Base-by-base conservation (phyloP, 169 alveolate genomes). In the Cryptosporidium sp. region DNA sequence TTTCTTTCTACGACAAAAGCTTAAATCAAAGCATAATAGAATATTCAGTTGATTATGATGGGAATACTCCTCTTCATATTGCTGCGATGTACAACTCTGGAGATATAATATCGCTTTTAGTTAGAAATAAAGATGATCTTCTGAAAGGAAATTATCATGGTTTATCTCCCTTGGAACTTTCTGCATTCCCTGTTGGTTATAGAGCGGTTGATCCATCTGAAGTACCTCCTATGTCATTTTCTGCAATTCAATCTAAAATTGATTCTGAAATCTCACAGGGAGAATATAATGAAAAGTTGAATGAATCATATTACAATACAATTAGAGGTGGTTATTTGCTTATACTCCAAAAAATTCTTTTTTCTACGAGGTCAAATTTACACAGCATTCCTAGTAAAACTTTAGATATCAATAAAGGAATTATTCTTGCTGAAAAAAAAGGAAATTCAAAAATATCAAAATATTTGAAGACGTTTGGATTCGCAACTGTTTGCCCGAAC, bases 51-150 rank as follows among this genome's bases (percentile, higher is more conserved):
- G 89, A 80, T 48, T 37, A 37, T 33, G 42, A 62, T 37, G 89
- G 89, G 6, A 80, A 80, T 80, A 80, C 89, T 61, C 89, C 89
- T 31, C 62, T 80, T 31, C 89, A 80, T 65, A 80, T 80, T 18
- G 89, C 89, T 39, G 89, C 89, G 21, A 62, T 80, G 29, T 65
- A 60, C 62, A 80, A 80, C 23, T 60, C 89, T 21, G 89, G 89
- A 26, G 89, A 80, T 65, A 67, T 80, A 39, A 61, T 80, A 29
- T 69, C 89, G 3, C 48, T 51, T 3, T 58, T 80, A 29, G 65
- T 80, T 29, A 62, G 37, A 29, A 45, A 45, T 12, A 62, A 31
- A 65, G 75, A 80, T 21, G 89, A 80, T 62, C 16, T 67, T 10
- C 4, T 80, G 6, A 60, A 39, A 42, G 53, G 35, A 37, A 80